These are phyloP conservation scores for Mycena galopus DNA, from an alignment of 768 basidiomycete genomes.

Conservation along the genomic window DNA sequence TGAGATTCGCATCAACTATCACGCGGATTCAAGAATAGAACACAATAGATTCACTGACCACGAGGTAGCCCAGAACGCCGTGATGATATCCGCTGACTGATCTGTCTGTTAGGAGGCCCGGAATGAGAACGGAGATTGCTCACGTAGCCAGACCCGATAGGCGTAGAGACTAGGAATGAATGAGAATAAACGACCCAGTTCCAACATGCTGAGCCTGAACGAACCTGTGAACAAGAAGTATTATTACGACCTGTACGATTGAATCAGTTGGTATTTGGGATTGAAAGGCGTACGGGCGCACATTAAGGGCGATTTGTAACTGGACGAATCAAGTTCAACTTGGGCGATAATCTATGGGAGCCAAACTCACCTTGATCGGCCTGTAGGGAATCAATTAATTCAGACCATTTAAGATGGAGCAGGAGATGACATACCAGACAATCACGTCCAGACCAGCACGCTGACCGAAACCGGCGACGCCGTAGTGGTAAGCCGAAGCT, in stretches of 20 bases:
- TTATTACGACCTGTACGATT: slow-evolving; percentile 51
- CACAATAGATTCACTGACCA: slow-evolving; percentile 39
- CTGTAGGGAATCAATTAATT: slow-evolving; percentile 32
- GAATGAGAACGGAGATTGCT: slow-evolving; percentile 36
- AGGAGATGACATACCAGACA: slow-evolving; percentile 42
- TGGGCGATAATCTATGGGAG: not conserved
- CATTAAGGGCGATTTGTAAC: slow-evolving; percentile 59
- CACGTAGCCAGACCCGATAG: slow-evolving; percentile 61
- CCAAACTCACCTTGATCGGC: slow-evolving; percentile 48
- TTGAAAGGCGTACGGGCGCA: slow-evolving; percentile 34
- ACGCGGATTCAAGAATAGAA: not conserved
- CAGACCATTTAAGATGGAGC: not conserved
- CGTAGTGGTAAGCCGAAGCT: slow-evolving; percentile 52
- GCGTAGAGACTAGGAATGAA: slow-evolving; percentile 55
- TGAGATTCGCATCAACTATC: slow-evolving; percentile 20
- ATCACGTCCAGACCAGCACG: slow-evolving; percentile 41
- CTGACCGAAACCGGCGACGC: slow-evolving; percentile 53
- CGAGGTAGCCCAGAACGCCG: slow-evolving; percentile 52
- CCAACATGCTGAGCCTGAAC: slow-evolving; percentile 23
- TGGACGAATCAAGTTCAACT: slow-evolving; percentile 30
- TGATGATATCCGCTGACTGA: slow-evolving; percentile 54
- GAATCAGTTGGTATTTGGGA: not conserved
- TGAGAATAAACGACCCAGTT: slow-evolving; percentile 26
- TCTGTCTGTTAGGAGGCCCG: not conserved
- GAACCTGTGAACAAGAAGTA: slow-evolving; percentile 60